Evolutionary conservation across 2,329 filamentous ascomycete genomes (phyloP), one percentile per base, ranked within the genome.

Genomic region (Akanthomyces uredinophilus): DNA sequence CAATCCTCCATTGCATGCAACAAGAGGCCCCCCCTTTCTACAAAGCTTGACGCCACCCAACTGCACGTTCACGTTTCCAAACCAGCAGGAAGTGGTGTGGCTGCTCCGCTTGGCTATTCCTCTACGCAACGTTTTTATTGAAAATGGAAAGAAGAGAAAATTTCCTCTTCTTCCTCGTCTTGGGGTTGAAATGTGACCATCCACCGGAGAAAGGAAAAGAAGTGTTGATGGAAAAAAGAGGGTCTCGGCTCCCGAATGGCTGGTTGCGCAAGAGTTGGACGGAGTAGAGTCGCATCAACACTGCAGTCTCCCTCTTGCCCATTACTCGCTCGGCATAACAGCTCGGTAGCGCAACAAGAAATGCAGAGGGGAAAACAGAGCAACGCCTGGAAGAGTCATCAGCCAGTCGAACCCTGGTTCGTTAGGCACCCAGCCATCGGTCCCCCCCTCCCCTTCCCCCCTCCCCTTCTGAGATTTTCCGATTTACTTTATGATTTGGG

Each of bases 401-500:
- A 35, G 32, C 32, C 16, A 10, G 20, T 4, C 49, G 10, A 51
- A 39, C 51, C 51, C 51, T 39, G 32, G 51, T 53, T 53, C 51
- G 13, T 6, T 41, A 13, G 35, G 14, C 13, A 10, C 35, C 51
- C 32, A 53, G n/a, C 32, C 35, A 53, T 53, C 51, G 51, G 49
- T 27, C 10, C 11, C 8, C 4, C 49, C 35, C 50, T 13, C 29
- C 49, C 49, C 49, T 20, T 27, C 46, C 37, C 37, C 13, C 20
- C 52, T 20, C 37, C 37, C 13, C 20, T 37, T 20, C 14, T 54
- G 37, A 41, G 53, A 56, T 56, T 56, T 8, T 46, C 53, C 53
- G 53, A 56, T 56, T 46, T 56, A 56, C 53, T 56, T 56, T 56
- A 20, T 56, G 53, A 56, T 56, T 54, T 46, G 41, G 41, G 11